Percentiles rank a stretch among this genome's conserved stretches.
Evolutionary conservation across 768 basidiomycete species (phyloP).

Genomic region (Termitomyces sp.): DNA sequence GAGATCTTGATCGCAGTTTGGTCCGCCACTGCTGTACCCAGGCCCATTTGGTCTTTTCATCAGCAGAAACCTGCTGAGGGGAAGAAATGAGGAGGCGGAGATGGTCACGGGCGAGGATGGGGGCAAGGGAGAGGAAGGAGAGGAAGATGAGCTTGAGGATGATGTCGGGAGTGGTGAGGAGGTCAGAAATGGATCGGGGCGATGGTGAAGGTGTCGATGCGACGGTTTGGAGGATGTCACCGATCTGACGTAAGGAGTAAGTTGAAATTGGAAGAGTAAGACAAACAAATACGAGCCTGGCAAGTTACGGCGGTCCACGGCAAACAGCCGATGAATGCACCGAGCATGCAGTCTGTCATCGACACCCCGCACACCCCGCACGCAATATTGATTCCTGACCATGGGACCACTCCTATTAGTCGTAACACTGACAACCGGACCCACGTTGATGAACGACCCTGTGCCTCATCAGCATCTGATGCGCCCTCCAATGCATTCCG

Average conservation of each 20-base stretch:
- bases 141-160: conserved; percentile 81
- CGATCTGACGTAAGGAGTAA: conserved; percentile 51
- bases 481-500: conserved; percentile 75
- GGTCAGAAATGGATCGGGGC: conserved; percentile 75
- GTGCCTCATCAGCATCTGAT: conserved; percentile 39
- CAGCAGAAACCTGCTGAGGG: conserved; percentile 7
- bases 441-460: conserved; percentile 58
- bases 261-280: conserved; percentile 11
- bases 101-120: conserved; percentile 73
- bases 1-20: conserved; percentile 54
- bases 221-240: conserved; percentile 83
- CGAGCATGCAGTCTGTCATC: conserved; percentile 70
- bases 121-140: conserved; percentile 81
- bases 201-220: conserved; percentile 68
- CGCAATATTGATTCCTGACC: conserved; percentile 97
- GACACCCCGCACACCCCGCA: conserved; percentile 89
- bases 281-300: conserved; percentile 49
- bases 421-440: conserved; percentile 84
- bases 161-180: conserved; percentile 82
- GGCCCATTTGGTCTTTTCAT: conserved; percentile 41
- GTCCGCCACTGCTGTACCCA: conserved; percentile 71
- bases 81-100: conserved; percentile 54
- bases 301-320: conserved; percentile 94
- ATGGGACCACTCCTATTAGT: conserved; percentile 90
- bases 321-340: conserved; percentile 78